Percentiles rank a stretch among this genome's conserved stretches.
phyloP scores from a whole-genome alignment of 140 eudicot species.

The Bidens hawaiensis region DNA sequence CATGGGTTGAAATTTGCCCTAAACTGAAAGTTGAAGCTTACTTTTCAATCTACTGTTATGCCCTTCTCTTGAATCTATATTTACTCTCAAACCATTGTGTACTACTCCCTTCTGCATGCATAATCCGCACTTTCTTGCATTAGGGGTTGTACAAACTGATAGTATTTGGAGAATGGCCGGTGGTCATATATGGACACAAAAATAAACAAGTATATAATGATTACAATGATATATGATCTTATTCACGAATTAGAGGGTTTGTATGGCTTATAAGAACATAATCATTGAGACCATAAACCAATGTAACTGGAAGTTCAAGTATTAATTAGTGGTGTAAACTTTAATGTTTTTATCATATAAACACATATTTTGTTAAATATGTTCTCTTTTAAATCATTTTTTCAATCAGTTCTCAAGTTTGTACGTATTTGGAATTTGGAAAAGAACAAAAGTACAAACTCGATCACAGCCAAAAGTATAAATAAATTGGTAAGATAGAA shows the following conservation, averaged over 20 bases:
- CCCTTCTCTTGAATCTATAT: slow-evolving; percentile 7
- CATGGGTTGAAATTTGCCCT: slow-evolving; percentile 17
- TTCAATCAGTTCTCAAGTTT: too few relatives aligned
- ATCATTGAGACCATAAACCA: neutral
- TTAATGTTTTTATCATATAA: too few relatives aligned
- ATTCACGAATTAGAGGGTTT: neutral
- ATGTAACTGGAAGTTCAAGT: neutral
- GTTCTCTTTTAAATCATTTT: too few relatives aligned
- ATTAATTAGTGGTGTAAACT: too few relatives aligned
- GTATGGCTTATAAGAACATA: neutral
- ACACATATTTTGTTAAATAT: too few relatives aligned
- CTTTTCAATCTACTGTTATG: slow-evolving; percentile 11
- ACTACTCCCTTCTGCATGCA: slow-evolving; percentile 23
- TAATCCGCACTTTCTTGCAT: slow-evolving; percentile 15
- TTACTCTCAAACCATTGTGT: slow-evolving; percentile 19
- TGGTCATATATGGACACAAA: neutral
- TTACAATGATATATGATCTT: neutral
- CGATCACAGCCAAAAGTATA: too few relatives aligned
- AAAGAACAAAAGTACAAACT: too few relatives aligned
- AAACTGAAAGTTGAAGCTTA: slow-evolving; percentile 19
- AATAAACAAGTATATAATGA: neutral
- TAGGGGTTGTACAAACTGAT: slow-evolving; percentile 16
- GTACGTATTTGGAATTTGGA: too few relatives aligned
- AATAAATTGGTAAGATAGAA: too few relatives aligned
- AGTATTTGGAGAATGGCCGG: neutral